A percentile compares a stretch with the other conserved stretches of the same genome.
Conservation (phyloP, 2,329 filamentous ascomycete species). For the Claviceps arundinis region DNA sequence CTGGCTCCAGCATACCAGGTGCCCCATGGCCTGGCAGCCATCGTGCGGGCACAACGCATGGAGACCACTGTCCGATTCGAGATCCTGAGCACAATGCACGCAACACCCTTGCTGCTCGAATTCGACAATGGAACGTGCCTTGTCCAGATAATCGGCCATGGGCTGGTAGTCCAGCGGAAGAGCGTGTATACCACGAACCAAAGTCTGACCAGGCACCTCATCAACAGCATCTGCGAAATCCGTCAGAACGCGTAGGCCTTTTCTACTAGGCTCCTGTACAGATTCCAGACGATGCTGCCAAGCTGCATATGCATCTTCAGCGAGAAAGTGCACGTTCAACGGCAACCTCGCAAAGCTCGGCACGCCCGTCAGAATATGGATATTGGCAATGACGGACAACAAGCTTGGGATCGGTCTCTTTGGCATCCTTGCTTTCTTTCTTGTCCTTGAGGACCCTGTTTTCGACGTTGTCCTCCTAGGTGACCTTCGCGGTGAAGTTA, state of each 20-base stretch:
- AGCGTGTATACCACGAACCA: slow-evolving; percentile 35
- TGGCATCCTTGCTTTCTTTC: slow-evolving; percentile 39
- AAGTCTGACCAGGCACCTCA: slow-evolving; percentile 5
- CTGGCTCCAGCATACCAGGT: slow-evolving; percentile 45
- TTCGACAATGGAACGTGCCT: slow-evolving; percentile 37
- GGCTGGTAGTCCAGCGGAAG: slow-evolving; percentile 42
- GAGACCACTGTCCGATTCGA: slow-evolving; percentile 36
- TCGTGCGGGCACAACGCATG: slow-evolving; percentile 42
- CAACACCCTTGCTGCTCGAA: slow-evolving; percentile 45
- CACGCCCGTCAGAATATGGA: slow-evolving; percentile 68
- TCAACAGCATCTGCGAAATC: slow-evolving; percentile 32
- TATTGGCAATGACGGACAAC: slow-evolving; percentile 58
- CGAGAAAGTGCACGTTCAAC: slow-evolving; percentile 67
- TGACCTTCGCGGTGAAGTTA: slow-evolving; percentile 32
- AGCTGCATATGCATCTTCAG: slow-evolving; percentile 49
- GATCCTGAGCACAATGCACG: slow-evolving; percentile 33
- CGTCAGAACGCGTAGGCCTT: slow-evolving; percentile 38
- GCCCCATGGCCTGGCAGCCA: slow-evolving; percentile 43
- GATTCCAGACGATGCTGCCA: slow-evolving; percentile 51
- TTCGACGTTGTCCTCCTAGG: no score
- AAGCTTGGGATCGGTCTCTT: slow-evolving; percentile 47
- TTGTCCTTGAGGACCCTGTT: no score
- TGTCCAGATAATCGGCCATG: slow-evolving; percentile 40
- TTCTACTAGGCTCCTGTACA: slow-evolving; percentile 32
- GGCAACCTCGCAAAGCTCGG: slow-evolving; percentile 77